phyloP scores from a whole-genome alignment of 768 basidiomycete genomes.

The Collybia sp. region DNA sequence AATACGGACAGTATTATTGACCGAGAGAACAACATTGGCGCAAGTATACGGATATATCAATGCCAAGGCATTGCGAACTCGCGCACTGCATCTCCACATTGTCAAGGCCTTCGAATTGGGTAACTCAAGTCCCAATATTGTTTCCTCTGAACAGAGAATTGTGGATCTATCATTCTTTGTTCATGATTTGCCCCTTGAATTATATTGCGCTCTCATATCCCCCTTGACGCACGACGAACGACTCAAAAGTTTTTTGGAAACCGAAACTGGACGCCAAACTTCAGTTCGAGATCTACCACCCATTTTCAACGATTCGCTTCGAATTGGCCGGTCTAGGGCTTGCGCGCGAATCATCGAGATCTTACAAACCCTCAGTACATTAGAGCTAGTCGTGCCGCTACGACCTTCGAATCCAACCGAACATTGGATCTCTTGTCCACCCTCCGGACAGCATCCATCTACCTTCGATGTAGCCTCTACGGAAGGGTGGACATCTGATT shows the following conservation, averaged over 20 bases:
- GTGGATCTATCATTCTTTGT: slow-evolving; percentile 57
- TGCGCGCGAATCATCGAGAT: slow-evolving; percentile 59
- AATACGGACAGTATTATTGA: slow-evolving; percentile 58
- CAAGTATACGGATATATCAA: slow-evolving; percentile 74
- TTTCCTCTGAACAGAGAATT: slow-evolving; percentile 52
- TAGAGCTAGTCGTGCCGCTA: slow-evolving; percentile 61
- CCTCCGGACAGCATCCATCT: slow-evolving; percentile 36
- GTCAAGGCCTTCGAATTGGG: slow-evolving; percentile 41
- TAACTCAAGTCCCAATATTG: slow-evolving; percentile 34
- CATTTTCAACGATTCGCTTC: slow-evolving; percentile 44
- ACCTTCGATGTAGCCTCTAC: slow-evolving; percentile 39
- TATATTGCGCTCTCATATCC: slow-evolving; percentile 63
- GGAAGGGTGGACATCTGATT: slow-evolving; percentile 39
- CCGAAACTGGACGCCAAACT: slow-evolving; percentile 41
- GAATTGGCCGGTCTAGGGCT: slow-evolving; percentile 55
- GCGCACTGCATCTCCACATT: slow-evolving; percentile 56
- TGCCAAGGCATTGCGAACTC: slow-evolving; percentile 61
- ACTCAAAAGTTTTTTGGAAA: slow-evolving; percentile 45
- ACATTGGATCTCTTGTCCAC: slow-evolving; percentile 42
- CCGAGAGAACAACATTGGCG: slow-evolving; percentile 64
- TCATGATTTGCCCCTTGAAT: slow-evolving; percentile 58
- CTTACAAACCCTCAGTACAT: slow-evolving; percentile 49
- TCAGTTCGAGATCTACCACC: slow-evolving; percentile 50
- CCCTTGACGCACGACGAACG: slow-evolving; percentile 52
- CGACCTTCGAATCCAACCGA: slow-evolving; percentile 32